Percentiles rank a stretch among this genome's conserved stretches.
phyloP scores from a whole-genome alignment of 208 protist genomes.

The Trypanosoma platydactyli region DNA sequence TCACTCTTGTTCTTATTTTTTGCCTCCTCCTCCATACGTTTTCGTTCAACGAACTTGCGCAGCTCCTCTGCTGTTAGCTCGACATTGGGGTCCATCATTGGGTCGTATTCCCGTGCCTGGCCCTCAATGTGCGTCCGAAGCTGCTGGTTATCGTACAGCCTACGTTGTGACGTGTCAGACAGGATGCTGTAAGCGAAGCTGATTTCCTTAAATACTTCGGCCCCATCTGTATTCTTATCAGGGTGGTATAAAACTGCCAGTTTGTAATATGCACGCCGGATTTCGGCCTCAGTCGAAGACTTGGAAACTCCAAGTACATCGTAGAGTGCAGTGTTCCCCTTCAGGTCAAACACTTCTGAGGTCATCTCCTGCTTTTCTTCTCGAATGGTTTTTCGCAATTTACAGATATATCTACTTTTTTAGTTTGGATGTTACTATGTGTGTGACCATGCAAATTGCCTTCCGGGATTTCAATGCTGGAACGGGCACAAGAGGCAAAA shows the following conservation, averaged over 20 bases:
- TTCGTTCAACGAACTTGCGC: slow-evolving; percentile 77
- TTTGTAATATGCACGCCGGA: slow-evolving; percentile 84
- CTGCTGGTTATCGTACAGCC: slow-evolving; percentile 72
- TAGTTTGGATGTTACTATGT: background rate
- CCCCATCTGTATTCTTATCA: slow-evolving; percentile 86
- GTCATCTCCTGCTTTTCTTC: slow-evolving; percentile 27
- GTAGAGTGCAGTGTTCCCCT: slow-evolving; percentile 74
- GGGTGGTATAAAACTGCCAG: slow-evolving; percentile 89
- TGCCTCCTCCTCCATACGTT: slow-evolving; percentile 46
- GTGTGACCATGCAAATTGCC: background rate
- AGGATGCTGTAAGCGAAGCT: slow-evolving; percentile 85
- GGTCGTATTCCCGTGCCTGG: slow-evolving; percentile 67
- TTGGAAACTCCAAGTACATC: slow-evolving; percentile 71
- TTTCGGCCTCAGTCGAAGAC: slow-evolving; percentile 63
- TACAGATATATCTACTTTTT: slow-evolving; percentile 1
- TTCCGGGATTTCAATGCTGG: background rate
- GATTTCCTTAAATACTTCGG: slow-evolving; percentile 83
- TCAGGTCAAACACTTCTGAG: slow-evolving; percentile 69
- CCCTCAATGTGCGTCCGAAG: slow-evolving; percentile 63
- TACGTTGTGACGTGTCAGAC: slow-evolving; percentile 71
- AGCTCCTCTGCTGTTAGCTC: slow-evolving; percentile 76
- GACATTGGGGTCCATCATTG: slow-evolving; percentile 80
- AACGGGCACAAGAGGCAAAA: background rate
- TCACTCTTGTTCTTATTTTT: slow-evolving; percentile 40
- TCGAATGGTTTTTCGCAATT: background rate